Conservation (phyloP, 2,329 filamentous ascomycete genomes). For the Phyllosticta paracitricarpa region DNA sequence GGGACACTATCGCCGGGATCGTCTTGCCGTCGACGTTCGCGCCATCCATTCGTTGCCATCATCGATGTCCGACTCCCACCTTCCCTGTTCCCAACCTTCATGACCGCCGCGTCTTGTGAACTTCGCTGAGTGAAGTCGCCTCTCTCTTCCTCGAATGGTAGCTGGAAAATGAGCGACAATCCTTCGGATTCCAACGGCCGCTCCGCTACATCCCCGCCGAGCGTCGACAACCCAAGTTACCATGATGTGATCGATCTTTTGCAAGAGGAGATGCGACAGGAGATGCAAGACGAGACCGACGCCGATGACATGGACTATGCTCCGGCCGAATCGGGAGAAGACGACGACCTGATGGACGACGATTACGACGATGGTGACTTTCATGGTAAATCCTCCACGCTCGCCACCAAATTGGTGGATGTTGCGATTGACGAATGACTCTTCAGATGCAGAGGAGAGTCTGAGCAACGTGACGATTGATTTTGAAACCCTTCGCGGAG, state of each 20-base stretch:
- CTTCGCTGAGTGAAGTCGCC: background rate
- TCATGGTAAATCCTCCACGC: slow-evolving; percentile 20
- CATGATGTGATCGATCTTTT: background rate
- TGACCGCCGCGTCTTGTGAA: background rate
- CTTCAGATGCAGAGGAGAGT: slow-evolving; percentile 32
- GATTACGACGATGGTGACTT: slow-evolving; percentile 26
- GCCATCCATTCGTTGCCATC: background rate
- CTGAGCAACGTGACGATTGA: slow-evolving; percentile 33
- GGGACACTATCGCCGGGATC: slow-evolving; percentile 3
- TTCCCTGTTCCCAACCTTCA: background rate
- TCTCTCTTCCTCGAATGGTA: background rate
- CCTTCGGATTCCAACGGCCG: slow-evolving; percentile 1
- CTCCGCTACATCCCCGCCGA: background rate
- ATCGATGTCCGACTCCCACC: background rate
- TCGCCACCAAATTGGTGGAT: background rate
- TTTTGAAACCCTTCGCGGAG: slow-evolving; percentile 21
- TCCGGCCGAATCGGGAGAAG: slow-evolving; percentile 27
- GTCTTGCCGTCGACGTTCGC: background rate
- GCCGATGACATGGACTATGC: slow-evolving; percentile 46
- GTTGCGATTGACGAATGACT: slow-evolving; percentile 11
- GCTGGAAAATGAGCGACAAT: slow-evolving; percentile 3
- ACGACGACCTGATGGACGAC: slow-evolving; percentile 30
- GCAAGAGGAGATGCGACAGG: too few species aligned
- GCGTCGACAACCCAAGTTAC: background rate
- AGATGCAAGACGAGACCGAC: slow-evolving; percentile 24